phyloP scores from a whole-genome alignment of 148 eudicot species.

The Cornus suecica region DNA sequence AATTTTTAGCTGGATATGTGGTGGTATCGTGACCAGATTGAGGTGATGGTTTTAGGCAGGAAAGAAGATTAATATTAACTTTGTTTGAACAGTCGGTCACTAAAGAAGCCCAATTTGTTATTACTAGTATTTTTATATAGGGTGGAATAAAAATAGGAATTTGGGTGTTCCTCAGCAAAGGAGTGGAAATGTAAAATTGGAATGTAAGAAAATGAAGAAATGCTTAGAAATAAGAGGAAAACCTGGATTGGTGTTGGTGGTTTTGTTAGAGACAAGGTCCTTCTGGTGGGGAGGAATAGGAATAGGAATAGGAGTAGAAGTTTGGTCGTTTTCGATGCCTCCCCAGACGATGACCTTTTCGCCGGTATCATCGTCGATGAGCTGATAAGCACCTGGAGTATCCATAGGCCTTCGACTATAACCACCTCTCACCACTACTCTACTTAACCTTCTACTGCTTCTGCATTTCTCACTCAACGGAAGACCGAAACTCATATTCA shows the following conservation, averaged over 20 bases:
- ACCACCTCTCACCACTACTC: conserved; percentile 27
- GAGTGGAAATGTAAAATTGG: no score
- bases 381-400: conserved; percentile 59
- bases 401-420: conserved; percentile 40
- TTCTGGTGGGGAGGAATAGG: conserved; percentile 30
- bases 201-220: background rate
- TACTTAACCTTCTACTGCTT: background rate
- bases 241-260: background rate
- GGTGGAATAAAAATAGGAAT: background rate
- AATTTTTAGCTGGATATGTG: no score
- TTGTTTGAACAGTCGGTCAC: no score
- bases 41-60: no score
- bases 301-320: background rate
- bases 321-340: conserved; percentile 40
- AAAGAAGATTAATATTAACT: no score
- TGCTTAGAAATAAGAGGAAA: background rate
- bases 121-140: no score
- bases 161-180: background rate
- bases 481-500: no score
- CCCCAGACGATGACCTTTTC: conserved; percentile 64
- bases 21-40: no score
- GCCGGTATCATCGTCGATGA: conserved; percentile 51
- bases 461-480: background rate
- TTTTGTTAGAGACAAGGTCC: conserved; percentile 19
- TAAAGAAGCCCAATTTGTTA: no score